These are phyloP conservation scores for Mangifera indica DNA, from an alignment of 345 rosid species.

Conservation along the genomic window DNA sequence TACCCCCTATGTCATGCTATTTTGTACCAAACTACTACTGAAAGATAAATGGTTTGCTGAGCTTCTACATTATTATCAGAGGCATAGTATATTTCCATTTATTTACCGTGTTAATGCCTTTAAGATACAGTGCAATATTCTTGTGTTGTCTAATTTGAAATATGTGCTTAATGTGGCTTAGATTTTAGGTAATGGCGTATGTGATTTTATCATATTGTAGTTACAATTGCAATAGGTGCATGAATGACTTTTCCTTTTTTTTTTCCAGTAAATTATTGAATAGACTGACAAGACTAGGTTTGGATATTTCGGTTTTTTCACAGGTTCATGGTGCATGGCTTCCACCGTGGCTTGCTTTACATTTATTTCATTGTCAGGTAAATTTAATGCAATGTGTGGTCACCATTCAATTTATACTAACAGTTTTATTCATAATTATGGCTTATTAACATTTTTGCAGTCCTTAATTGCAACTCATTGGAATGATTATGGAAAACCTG, in stretches of 20 bases:
- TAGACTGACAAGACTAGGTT: not conserved
- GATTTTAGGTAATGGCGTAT: not conserved
- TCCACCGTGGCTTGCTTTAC: constrained; percentile 87
- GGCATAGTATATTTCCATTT: not conserved
- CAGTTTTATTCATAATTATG: constrained; percentile 11
- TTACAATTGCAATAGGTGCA: not conserved
- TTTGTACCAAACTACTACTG: not conserved
- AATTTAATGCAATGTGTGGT: not conserved
- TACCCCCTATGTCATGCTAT: not conserved
- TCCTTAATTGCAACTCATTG: constrained; percentile 52
- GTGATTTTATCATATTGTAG: not conserved
- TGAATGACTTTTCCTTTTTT: not conserved
- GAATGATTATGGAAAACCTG: constrained; percentile 82
- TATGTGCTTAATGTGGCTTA: not conserved
- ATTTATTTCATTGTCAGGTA: constrained; percentile 60
- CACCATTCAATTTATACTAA: not conserved
- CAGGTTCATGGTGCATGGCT: constrained; percentile 98
- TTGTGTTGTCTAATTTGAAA: not conserved
- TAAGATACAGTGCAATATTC: not conserved
- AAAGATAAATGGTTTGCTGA: not conserved
- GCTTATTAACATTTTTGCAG: constrained; percentile 29
- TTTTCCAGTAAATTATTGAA: not conserved
- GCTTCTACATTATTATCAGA: not conserved
- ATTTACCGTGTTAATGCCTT: not conserved
- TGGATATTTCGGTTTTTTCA: constrained; percentile 15